Evolutionary conservation across 371 early-diverging fungal species (phyloP).

Genomic region (Apophysomyces sp.): DNA sequence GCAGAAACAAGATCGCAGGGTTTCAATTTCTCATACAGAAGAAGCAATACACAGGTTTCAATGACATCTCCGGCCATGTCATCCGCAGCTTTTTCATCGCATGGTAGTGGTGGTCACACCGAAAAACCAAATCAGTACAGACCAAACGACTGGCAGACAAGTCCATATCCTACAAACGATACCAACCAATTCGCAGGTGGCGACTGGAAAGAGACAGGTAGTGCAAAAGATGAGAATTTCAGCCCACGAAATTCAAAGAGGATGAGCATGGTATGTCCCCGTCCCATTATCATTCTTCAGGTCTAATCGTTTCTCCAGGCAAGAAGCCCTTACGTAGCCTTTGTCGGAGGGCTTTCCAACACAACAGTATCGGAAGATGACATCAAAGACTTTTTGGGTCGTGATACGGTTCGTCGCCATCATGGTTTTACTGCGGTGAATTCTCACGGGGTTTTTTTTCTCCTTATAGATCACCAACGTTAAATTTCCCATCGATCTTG

Average conservation of each 20-base stretch:
- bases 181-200: conserved; percentile 1
- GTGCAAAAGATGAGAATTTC: conserved; percentile 11
- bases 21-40: conserved; percentile 60
- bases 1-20: conserved; percentile 61
- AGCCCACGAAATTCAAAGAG: conserved; percentile 17
- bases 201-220: conserved; percentile 12
- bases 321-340: conserved; percentile 37
- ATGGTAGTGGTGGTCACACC: conserved; percentile 4
- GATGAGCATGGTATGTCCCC: conserved; percentile 19
- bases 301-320: conserved; percentile 8
- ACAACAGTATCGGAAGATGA: conserved; percentile 45
- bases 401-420: conserved; percentile 31
- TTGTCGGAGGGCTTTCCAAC: conserved; percentile 43
- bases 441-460: not conserved
- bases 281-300: not conserved
- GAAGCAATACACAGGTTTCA: conserved; percentile 27
- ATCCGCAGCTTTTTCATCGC: conserved; percentile 16
- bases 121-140: conserved; percentile 33
- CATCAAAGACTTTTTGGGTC: conserved; percentile 44
- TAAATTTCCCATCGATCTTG: conserved; percentile 44
- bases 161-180: conserved; percentile 2
- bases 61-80: conserved; percentile 24
- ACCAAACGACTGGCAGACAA: conserved; percentile 17
- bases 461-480: conserved; percentile 30
- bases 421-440: not conserved